Conservation (phyloP, 495 filamentous ascomycete species). For the Aspergillus biplanus region DNA sequence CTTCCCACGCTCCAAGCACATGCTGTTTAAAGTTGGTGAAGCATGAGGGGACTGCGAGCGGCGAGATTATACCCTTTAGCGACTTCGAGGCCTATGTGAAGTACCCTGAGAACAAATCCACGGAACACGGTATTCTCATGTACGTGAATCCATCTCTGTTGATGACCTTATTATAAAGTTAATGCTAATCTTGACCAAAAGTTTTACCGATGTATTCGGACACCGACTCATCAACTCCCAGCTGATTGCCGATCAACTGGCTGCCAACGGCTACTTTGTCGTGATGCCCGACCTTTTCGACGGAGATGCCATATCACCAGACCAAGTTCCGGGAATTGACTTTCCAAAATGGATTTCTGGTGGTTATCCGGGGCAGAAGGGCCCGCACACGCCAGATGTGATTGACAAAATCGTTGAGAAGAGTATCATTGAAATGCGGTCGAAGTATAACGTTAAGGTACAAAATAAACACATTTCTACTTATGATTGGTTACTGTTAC, state of each 20-base stretch:
- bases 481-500: neutral
- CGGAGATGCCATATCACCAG: constrained; percentile 32
- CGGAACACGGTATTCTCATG: constrained; percentile 31
- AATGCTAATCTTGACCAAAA: neutral
- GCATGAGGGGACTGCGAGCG: constrained; percentile 31
- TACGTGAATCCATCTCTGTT: neutral
- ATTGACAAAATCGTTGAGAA: constrained; percentile 64
- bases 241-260: constrained; percentile 68
- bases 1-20: constrained; percentile 1
- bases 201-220: constrained; percentile 35
- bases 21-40: constrained; percentile 11
- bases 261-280: constrained; percentile 75
- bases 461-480: neutral
- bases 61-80: constrained; percentile 24
- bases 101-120: constrained; percentile 31
- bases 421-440: constrained; percentile 56
- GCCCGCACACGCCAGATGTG: constrained; percentile 46
- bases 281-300: constrained; percentile 60
- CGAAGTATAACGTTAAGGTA: constrained; percentile 51
- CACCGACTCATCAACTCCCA: constrained; percentile 33
- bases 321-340: constrained; percentile 27
- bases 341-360: constrained; percentile 30
- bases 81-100: constrained; percentile 30
- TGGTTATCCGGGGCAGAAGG: constrained; percentile 7
- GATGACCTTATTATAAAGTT: neutral